Evolutionary conservation across 2,329 filamentous ascomycete genomes (phyloP).

Genomic region (Pseudogymnoascus sp.): DNA sequence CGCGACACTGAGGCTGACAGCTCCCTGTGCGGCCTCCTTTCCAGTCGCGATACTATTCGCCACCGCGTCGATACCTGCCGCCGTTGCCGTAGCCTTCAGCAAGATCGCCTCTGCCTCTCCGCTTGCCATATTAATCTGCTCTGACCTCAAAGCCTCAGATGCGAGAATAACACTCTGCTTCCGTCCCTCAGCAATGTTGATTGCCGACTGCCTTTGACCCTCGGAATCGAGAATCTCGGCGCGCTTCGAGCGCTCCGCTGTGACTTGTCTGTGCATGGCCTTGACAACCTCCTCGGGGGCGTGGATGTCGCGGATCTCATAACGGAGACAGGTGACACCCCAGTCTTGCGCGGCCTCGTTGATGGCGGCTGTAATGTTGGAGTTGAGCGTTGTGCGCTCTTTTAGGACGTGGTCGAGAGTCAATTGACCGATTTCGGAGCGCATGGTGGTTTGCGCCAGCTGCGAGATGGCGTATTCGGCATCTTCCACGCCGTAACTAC

Average conservation of each 20-base stretch:
- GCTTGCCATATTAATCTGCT: slow-evolving; percentile 85
- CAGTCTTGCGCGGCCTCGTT: slow-evolving; percentile 96
- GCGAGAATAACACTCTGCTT: slow-evolving; percentile 97
- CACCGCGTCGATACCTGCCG: slow-evolving; percentile 79
- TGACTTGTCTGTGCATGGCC: slow-evolving; percentile 97
- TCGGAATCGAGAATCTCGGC: slow-evolving; percentile 97
- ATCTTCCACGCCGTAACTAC: slow-evolving; percentile 93
- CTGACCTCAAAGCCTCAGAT: slow-evolving; percentile 79
- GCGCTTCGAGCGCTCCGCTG: slow-evolving; percentile 91
- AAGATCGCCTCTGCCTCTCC: slow-evolving; percentile 93
- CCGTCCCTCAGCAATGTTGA: slow-evolving; percentile 96
- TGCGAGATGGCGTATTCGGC: slow-evolving; percentile 98
- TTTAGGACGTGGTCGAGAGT: slow-evolving; percentile 96
- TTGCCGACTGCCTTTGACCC: slow-evolving; percentile 91
- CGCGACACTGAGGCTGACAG: slow-evolving; percentile 79
- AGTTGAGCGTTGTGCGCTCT: slow-evolving; percentile 91
- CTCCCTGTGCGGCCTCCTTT: slow-evolving; percentile 67
- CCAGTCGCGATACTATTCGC: slow-evolving; percentile 67
- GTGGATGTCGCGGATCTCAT: slow-evolving; percentile 98
- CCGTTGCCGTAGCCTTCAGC: slow-evolving; percentile 78
- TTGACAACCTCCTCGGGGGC: slow-evolving; percentile 88
- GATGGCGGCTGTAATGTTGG: slow-evolving; percentile 97
- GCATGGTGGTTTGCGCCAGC: slow-evolving; percentile 97
- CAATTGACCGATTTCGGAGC: slow-evolving; percentile 93
- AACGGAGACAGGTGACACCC: slow-evolving; percentile 92